A percentile compares a stretch with the other conserved stretches of the same genome.
Evolutionary conservation across 352 stramenopile species (phyloP).

Genomic region (Phytophthora ramorum): DNA sequence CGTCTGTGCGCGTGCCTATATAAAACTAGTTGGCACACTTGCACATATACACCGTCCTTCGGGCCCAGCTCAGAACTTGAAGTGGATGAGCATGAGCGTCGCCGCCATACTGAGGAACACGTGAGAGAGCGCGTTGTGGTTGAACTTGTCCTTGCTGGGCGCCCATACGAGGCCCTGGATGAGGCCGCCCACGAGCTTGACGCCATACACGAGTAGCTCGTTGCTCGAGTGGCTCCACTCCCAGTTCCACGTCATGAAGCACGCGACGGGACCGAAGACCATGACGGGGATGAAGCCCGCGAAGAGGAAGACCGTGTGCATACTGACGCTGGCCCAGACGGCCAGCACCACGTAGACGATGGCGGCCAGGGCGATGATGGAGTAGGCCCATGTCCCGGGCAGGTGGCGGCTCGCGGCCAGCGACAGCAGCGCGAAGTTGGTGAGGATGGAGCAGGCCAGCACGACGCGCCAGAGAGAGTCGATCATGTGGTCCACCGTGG

Average conservation of each 20-base stretch:
- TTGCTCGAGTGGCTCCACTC: slow-evolving; percentile 82
- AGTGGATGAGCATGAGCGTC: slow-evolving; percentile 88
- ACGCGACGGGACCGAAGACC: slow-evolving; percentile 78
- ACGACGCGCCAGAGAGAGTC: slow-evolving; percentile 84
- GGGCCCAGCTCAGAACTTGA: slow-evolving; percentile 54
- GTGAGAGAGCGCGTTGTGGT: slow-evolving; percentile 90
- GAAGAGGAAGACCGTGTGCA: slow-evolving; percentile 86
- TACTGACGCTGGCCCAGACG: slow-evolving; percentile 84
- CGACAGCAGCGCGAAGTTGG: slow-evolving; percentile 86
- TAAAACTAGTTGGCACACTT: slow-evolving; percentile 23
- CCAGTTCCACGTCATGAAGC: slow-evolving; percentile 82
- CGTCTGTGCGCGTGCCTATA: slow-evolving; percentile 20
- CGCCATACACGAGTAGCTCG: slow-evolving; percentile 82
- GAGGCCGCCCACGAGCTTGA: slow-evolving; percentile 82
- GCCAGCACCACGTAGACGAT: slow-evolving; percentile 72
- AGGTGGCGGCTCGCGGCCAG: slow-evolving; percentile 80
- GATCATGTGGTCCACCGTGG: slow-evolving; percentile 77
- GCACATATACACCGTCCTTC: not conserved
- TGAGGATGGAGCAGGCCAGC: slow-evolving; percentile 82
- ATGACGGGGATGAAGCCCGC: slow-evolving; percentile 84
- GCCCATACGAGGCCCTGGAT: slow-evolving; percentile 85
- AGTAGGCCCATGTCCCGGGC: slow-evolving; percentile 76
- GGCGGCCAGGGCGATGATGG: slow-evolving; percentile 73
- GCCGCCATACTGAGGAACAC: slow-evolving; percentile 84
- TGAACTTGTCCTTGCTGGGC: slow-evolving; percentile 86